These are phyloP conservation scores for Biscogniauxia sp. DNA, from an alignment of 2,329 filamentous ascomycete species.

Conservation along the genomic window DNA sequence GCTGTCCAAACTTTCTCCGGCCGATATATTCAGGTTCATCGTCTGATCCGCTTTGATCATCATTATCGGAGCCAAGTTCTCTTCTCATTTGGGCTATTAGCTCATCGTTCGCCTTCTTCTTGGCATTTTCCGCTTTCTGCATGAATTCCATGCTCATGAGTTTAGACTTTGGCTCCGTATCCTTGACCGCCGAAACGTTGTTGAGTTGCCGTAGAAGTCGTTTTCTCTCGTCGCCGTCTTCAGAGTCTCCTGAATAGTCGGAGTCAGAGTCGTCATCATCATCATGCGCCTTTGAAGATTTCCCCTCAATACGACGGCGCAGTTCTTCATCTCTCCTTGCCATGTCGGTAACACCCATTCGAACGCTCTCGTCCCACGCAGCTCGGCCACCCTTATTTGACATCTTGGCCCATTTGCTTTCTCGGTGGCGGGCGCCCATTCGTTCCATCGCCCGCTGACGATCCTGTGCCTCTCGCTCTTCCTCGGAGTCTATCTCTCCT, in stretches of 20 bases:
- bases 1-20: constrained; percentile 65
- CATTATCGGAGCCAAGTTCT: constrained; percentile 66
- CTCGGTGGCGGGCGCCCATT: constrained; percentile 80
- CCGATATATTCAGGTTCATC: constrained; percentile 61
- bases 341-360: constrained; percentile 75
- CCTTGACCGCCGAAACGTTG: constrained; percentile 44
- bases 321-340: constrained; percentile 80
- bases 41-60: constrained; percentile 46
- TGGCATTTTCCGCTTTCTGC: constrained; percentile 78
- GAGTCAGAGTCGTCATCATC: constrained; percentile 48
- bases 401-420: constrained; percentile 90
- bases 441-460: constrained; percentile 77
- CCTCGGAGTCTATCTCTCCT: constrained; percentile 62
- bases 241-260: constrained; percentile 56
- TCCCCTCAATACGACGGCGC: constrained; percentile 74
- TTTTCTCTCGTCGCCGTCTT: constrained; percentile 48
- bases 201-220: constrained; percentile 49
- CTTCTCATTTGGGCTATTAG: constrained; percentile 67
- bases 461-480: constrained; percentile 63
- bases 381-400: constrained; percentile 75
- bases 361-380: constrained; percentile 86
- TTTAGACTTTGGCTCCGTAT: constrained; percentile 58
- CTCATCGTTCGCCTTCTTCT: constrained; percentile 78
- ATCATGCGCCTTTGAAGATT: constrained; percentile 34
- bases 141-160: constrained; percentile 91